Conservation (phyloP, 148 eudicot species). For the Rheum nobile region DNA sequence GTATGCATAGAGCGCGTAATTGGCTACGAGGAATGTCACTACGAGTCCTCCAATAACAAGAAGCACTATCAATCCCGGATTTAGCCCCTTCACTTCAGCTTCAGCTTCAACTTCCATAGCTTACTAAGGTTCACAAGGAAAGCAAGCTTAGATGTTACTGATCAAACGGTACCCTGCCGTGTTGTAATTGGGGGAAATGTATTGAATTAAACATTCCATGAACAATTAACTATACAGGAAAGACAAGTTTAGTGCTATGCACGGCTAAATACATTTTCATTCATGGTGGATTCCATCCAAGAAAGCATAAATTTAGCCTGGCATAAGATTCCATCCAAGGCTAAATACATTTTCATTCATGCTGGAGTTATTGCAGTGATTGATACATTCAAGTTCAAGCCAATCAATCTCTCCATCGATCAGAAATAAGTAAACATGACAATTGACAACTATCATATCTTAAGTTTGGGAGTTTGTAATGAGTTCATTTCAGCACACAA, state of each 20-base stretch:
- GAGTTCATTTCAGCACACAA: too few species aligned
- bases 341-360: not conserved
- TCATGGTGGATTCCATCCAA: not conserved
- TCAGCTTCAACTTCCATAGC: slow-evolving; percentile 9
- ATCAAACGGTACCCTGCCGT: not conserved
- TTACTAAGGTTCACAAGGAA: not conserved
- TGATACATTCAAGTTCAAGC: not conserved
- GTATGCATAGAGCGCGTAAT: slow-evolving; percentile 58
- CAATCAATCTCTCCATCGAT: too few species aligned
- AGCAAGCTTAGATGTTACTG: not conserved
- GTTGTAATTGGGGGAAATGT: too few species aligned
- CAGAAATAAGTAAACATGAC: too few species aligned
- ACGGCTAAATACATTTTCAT: not conserved
- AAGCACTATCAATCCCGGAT: slow-evolving; percentile 90
- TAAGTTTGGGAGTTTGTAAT: too few species aligned
- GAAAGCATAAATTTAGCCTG: too few species aligned
- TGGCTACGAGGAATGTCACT: slow-evolving; percentile 64
- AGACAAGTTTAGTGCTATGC: not conserved
- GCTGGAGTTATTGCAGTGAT: not conserved
- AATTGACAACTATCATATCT: too few species aligned
- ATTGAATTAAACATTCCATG: not conserved
- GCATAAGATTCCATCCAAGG: too few species aligned
- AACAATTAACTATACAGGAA: not conserved
- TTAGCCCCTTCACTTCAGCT: slow-evolving; percentile 50
- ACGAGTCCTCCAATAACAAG: slow-evolving; percentile 74